These are phyloP conservation scores for Barnettozyma populi DNA, from an alignment of 805 yeast genomes.

Conservation along the genomic window DNA sequence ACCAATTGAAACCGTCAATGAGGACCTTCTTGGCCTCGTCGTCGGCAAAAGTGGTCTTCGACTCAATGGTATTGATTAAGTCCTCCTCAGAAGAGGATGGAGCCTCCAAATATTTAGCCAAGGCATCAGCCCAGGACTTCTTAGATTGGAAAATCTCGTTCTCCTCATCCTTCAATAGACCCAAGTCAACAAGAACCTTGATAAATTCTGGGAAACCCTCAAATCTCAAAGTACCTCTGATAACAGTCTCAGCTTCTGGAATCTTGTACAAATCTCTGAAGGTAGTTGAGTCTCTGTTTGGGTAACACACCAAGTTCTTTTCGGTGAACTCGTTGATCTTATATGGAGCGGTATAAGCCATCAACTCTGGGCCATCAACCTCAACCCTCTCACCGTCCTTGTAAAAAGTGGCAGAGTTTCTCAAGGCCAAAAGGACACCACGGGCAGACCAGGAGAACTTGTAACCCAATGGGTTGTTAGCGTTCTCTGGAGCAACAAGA, in stretches of 20 bases:
- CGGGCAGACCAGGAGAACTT: constrained; percentile 99
- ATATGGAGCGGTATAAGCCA: constrained; percentile 94
- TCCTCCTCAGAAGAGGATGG: constrained; percentile 65
- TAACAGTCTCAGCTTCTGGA: constrained; percentile 95
- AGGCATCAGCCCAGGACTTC: constrained; percentile 84
- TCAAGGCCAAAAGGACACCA: constrained; percentile 92
- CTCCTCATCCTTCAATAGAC: constrained; percentile 79
- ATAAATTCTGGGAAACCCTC: constrained; percentile 99
- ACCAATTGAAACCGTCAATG: constrained; percentile 86
- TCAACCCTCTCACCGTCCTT: constrained; percentile 77
- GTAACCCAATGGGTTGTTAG: constrained; percentile 97
- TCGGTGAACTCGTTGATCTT: constrained; percentile 88
- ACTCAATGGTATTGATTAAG: constrained; percentile 66
- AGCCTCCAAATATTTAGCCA: constrained; percentile 71
- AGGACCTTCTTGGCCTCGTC: constrained; percentile 83
- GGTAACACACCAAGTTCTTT: constrained; percentile 72
- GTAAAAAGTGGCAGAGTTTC: constrained; percentile 90
- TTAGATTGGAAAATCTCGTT: constrained; percentile 50
- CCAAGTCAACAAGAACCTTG: constrained; percentile 90
- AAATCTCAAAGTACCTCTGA: constrained; percentile 95
- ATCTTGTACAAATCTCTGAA: constrained; percentile 88
- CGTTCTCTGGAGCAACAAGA: constrained; percentile 95
- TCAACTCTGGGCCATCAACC: constrained; percentile 82
- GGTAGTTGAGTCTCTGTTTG: constrained; percentile 95
- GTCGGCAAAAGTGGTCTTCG: constrained; percentile 75